Conservation (phyloP, 345 rosid genomes). For the Ceriops decandra region DNA sequence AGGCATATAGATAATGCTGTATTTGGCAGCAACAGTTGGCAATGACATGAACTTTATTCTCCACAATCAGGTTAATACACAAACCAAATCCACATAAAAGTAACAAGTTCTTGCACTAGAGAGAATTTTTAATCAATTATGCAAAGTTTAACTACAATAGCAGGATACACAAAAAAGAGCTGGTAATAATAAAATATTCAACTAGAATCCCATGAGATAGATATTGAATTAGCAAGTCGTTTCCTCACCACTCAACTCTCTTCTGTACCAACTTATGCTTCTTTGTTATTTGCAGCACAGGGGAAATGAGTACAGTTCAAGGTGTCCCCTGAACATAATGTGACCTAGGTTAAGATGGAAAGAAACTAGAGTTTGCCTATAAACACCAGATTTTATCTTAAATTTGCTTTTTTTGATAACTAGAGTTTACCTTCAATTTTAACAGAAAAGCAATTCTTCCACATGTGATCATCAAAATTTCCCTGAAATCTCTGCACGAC, state of each 20-base stretch:
- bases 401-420: not conserved
- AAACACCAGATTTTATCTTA: not conserved
- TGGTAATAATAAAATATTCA: not conserved
- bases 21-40: conserved; percentile 3
- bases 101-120: not conserved
- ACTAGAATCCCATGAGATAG: no score
- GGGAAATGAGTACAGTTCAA: not conserved
- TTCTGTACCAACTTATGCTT: no score
- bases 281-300: not conserved
- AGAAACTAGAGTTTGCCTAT: not conserved
- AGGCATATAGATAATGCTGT: not conserved
- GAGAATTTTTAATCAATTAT: not conserved
- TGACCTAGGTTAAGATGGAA: not conserved
- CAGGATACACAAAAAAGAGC: not conserved
- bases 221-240: no score
- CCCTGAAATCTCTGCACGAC: not conserved
- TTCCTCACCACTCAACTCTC: no score
- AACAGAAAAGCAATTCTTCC: not conserved
- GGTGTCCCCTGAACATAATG: not conserved
- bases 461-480: not conserved
- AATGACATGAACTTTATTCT: not conserved
- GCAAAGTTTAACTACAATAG: conserved; percentile 5
- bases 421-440: no score
- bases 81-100: not conserved
- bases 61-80: not conserved